Base-by-base conservation (phyloP, 495 filamentous ascomycete species). In the Daldinia childiae region DNA sequence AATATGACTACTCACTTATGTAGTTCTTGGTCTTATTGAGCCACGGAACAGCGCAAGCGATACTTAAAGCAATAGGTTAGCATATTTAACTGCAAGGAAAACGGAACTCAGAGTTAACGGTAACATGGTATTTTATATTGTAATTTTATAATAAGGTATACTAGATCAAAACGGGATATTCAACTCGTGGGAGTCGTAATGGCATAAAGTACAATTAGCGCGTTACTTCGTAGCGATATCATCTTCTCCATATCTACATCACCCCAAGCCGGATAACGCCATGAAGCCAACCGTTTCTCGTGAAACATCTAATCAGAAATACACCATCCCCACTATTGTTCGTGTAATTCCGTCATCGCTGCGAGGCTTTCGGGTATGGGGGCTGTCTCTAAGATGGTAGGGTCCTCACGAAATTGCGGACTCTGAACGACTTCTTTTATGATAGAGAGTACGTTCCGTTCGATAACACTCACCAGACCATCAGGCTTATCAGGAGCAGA, bases 391-490 rank as follows among this genome's bases (percentile, higher is more conserved):
- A 73, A 19, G 24, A 68, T 73, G 1, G 61, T 58, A 30, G 70
- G 70, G 24, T 73, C 59, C 19, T 64, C 34, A 3, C 65, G 70
- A 15, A 73, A 73, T 51, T 52, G 26, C 8, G 55, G 61, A 52
- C 27, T 73, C 36, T 73, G 70, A 9, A 72, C 68, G 2, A 76
- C 32, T 0, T 24, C 24, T 51, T 74, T 73, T 12, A 72, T 38
- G 3, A 51, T 41, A 11, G 61, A 9, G 32, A 68, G 32, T 15
- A 76, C 48, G 19, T 74, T 76, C 32, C 74, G 52, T 48, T 76
- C 74, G 26, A 76, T 66, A 9, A 74, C 71, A 21, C 39, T 65
- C 0, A 66, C 71, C 15, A 64, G 66, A 0, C 63, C 64, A 14
- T 57, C 24, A 1, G 50, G 58, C 32, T 55, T 66, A 1, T 19